Evolutionary conservation across 352 stramenopile genomes (phyloP), one percentile per base, ranked within the genome.

Genomic region (Globisporangium rhizosaccharum): DNA sequence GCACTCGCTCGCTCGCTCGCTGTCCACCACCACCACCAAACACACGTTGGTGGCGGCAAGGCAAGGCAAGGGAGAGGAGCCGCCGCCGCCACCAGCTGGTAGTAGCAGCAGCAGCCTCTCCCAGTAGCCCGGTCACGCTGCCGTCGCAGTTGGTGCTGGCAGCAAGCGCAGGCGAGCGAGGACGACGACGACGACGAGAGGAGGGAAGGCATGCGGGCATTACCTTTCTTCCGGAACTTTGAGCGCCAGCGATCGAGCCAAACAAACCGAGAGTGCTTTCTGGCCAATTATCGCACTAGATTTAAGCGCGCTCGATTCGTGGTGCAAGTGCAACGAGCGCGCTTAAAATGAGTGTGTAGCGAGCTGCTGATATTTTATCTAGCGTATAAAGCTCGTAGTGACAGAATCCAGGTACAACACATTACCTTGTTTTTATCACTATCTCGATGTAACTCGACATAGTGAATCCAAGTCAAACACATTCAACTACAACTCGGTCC

Each of bases 181-280:
- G 45, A 23, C 23, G 23, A 23, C 23, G 23, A 23, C 23, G 0
- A 23, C 23, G 23, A 23, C 23, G 23, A 47, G 10, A 9, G 46
- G 25, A 14, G 15, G 52, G 20, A 52, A 37, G 42, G 23, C 54
- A 41, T 42, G 25, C 36, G 39, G 46, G 53, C 47, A 56, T 47
- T 51, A 62, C 52, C 52, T 69, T 66, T 69, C 59, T 66, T 66
- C 53, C 58, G 56, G 60, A 67, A 61, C 53, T 64, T 53, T 57
- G 56, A 56, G 64, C 64, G 59, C 65, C 64, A 69, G 59, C 64
- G 63, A 74, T 69, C 67, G 67, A 74, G 72, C 67, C 67, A 71
- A 74, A 72, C 69, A 74, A 74, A 66, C 61, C 55, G 61, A 66
- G 67, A 70, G 61, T 67, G 67, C 67, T 63, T 68, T 71, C 56